Evolutionary conservation across 1,284 basidiomycete species (phyloP).

Genomic region (Ustilago curta): DNA sequence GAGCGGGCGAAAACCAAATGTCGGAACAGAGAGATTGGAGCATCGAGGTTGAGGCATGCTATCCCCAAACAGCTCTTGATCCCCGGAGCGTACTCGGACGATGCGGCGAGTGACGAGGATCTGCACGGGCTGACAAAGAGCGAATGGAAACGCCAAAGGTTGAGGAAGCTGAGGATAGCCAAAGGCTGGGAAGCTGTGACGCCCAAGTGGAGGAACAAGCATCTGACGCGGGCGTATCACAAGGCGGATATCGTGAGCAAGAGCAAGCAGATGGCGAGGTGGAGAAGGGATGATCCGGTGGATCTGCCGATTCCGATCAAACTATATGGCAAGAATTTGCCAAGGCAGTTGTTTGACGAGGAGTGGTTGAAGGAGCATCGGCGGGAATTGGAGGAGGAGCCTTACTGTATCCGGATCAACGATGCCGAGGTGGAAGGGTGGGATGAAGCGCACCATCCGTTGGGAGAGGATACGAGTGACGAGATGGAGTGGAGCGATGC

Average conservation of each 20-base stretch:
- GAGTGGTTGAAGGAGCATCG: slow-evolving; percentile 51
- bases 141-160: slow-evolving; percentile 49
- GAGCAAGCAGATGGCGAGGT: slow-evolving; percentile 55
- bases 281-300: slow-evolving; percentile 52
- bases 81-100: slow-evolving; percentile 54
- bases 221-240: slow-evolving; percentile 52
- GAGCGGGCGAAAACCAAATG: slow-evolving; percentile 54
- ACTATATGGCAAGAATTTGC: slow-evolving; percentile 49
- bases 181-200: slow-evolving; percentile 57
- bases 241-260: slow-evolving; percentile 55
- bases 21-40: slow-evolving; percentile 55
- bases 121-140: slow-evolving; percentile 51
- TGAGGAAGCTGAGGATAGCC: slow-evolving; percentile 49
- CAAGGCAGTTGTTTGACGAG: slow-evolving; percentile 48
- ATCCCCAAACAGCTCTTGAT: slow-evolving; percentile 55
- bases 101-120: slow-evolving; percentile 59
- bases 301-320: slow-evolving; percentile 55
- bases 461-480: slow-evolving; percentile 55
- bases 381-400: slow-evolving; percentile 46
- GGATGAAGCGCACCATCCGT: slow-evolving; percentile 47
- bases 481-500: slow-evolving; percentile 60
- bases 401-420: slow-evolving; percentile 52
- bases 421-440: slow-evolving; percentile 51
- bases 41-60: slow-evolving; percentile 39
- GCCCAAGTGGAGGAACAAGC: slow-evolving; percentile 55